phyloP scores from a whole-genome alignment of 1,284 basidiomycete genomes.

The Sanghuangporus baumii region DNA sequence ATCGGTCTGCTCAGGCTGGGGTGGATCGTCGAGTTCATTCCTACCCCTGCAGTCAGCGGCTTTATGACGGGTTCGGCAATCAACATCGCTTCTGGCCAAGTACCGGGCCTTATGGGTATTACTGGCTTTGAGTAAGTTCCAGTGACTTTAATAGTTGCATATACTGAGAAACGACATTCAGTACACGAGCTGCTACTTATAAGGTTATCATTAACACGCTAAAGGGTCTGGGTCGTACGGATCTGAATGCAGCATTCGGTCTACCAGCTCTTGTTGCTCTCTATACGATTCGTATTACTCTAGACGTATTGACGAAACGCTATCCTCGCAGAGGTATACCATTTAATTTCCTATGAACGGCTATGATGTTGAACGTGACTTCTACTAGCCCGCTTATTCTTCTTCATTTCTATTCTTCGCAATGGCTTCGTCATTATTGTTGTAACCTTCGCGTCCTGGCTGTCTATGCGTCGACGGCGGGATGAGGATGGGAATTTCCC shows the following conservation, averaged over 20 bases:
- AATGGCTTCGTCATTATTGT: conserved; percentile 86
- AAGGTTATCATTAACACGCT: conserved; percentile 88
- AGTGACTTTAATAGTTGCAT: not conserved
- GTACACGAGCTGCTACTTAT: conserved; percentile 83
- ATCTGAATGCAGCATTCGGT: conserved; percentile 88
- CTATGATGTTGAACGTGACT: conserved; percentile 17
- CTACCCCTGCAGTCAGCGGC: conserved; percentile 85
- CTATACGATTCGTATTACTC: conserved; percentile 70
- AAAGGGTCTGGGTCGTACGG: conserved; percentile 70
- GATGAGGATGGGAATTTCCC: conserved; percentile 63
- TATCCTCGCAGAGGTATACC: conserved; percentile 62
- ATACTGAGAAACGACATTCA: conserved; percentile 26
- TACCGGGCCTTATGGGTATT: conserved; percentile 83
- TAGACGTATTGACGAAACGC: conserved; percentile 52
- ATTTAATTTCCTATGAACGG: not conserved
- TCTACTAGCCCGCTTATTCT: conserved; percentile 65
- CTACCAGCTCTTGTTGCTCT: conserved; percentile 70
- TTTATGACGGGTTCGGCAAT: conserved; percentile 92
- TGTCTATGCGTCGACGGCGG: conserved; percentile 66
- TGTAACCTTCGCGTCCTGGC: conserved; percentile 80
- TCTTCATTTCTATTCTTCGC: conserved; percentile 81
- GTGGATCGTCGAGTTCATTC: conserved; percentile 96
- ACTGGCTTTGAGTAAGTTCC: conserved; percentile 68
- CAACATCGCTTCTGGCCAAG: conserved; percentile 81
- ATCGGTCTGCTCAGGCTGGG: conserved; percentile 91